Conservation (phyloP, 441 rosid species). For the Pelargonium australe region DNA sequence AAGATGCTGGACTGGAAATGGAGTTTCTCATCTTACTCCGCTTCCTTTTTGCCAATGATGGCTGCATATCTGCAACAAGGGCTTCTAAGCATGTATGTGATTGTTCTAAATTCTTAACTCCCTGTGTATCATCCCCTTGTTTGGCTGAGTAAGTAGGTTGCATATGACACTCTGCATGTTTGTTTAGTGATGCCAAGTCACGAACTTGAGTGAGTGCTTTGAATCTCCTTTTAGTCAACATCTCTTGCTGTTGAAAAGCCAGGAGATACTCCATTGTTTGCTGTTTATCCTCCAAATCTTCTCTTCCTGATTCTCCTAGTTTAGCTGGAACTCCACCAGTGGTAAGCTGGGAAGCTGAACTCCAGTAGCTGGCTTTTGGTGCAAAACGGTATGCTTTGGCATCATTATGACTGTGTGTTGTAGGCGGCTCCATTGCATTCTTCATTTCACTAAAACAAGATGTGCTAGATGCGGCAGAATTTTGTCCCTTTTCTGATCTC, state of each 20-base stretch:
- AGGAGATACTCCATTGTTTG: slow-evolving; percentile 26
- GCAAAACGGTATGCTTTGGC: slow-evolving; percentile 14
- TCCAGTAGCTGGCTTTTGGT: slow-evolving; percentile 20
- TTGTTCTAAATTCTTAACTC: slow-evolving; percentile 18
- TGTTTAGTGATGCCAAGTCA: slow-evolving; percentile 40
- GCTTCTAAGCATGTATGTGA: slow-evolving; percentile 31
- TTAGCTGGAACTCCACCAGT: slow-evolving; percentile 19
- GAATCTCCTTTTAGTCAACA: slow-evolving; percentile 47
- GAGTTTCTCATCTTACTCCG: slow-evolving; percentile 34
- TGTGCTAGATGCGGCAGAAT: slow-evolving; percentile 27
- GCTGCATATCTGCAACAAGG: slow-evolving; percentile 30
- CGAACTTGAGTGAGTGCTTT: slow-evolving; percentile 38
- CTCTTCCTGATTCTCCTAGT: slow-evolving; percentile 25
- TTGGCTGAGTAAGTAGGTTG: slow-evolving; percentile 21
- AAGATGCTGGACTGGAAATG: slow-evolving; percentile 26
- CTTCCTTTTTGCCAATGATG: slow-evolving; percentile 44
- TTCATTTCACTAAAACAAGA: slow-evolving; percentile 26
- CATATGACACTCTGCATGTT: slow-evolving; percentile 21
- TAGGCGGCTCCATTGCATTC: slow-evolving; percentile 20
- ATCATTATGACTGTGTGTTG: slow-evolving; percentile 16
- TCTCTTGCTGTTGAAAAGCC: slow-evolving; percentile 27
- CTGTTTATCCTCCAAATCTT: slow-evolving; percentile 22
- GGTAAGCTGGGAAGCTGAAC: slow-evolving; percentile 21
- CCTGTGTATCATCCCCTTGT: slow-evolving; percentile 24
- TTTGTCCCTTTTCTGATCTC: slow-evolving; percentile 43